Evolutionary conservation across 345 rosid species (phyloP).

Genomic region (Sonneratia caseolaris): DNA sequence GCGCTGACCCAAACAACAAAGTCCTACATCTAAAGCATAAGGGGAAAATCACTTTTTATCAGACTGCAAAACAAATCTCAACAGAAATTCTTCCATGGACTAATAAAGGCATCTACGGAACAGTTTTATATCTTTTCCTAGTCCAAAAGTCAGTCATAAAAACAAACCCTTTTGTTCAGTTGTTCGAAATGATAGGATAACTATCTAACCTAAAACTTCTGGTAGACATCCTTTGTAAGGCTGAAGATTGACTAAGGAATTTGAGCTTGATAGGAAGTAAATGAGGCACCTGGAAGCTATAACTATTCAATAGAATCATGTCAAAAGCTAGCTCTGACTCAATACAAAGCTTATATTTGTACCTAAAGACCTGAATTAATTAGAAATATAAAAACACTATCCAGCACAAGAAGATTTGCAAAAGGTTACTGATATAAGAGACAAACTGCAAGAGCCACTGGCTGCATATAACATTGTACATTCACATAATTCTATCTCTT

Average conservation of each 20-base stretch:
- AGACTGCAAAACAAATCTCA: not conserved
- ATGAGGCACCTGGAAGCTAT: not conserved
- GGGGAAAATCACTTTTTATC: not conserved
- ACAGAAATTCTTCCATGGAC: not conserved
- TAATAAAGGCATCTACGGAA: not conserved
- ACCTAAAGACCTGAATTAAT: not conserved
- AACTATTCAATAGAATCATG: not conserved
- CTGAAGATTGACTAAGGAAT: not conserved
- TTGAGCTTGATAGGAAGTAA: not conserved
- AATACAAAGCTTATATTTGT: not conserved
- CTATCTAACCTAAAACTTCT: not conserved
- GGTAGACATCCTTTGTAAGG: not conserved
- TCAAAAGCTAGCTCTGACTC: not conserved
- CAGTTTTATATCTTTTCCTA: not conserved
- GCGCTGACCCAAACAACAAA: slow-evolving; percentile 43
- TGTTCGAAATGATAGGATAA: not conserved
- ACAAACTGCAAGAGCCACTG: not conserved
- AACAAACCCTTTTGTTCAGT: not conserved
- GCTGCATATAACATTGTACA: not conserved
- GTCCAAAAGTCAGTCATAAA: not conserved
- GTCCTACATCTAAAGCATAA: slow-evolving; percentile 44
- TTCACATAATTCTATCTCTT: not conserved
- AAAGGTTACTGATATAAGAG: too few species aligned
- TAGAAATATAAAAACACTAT: not conserved
- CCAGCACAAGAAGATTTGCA: not conserved